phyloP scores from a whole-genome alignment of 345 rosid species.

The Hibiscus tridactylites region DNA sequence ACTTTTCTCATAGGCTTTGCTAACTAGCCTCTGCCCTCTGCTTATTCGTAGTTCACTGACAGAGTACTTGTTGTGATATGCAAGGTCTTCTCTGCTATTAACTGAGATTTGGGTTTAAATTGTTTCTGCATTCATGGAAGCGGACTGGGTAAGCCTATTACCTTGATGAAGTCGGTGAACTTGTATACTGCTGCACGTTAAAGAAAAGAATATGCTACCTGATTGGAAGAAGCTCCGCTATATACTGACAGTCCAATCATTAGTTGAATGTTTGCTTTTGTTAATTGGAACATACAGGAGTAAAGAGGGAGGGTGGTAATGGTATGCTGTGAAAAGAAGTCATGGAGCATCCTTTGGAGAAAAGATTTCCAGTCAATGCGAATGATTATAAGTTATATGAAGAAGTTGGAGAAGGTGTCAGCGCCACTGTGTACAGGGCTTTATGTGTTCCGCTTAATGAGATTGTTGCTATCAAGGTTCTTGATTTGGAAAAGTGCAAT shows the following conservation, averaged over 20 bases:
- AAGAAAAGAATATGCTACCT: constrained; percentile 47
- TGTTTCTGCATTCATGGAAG: constrained; percentile 4
- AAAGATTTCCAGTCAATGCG: constrained; percentile 62
- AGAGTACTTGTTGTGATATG: neutral
- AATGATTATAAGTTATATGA: constrained; percentile 78
- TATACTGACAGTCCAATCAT: constrained; percentile 24
- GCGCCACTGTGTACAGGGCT: constrained; percentile 86
- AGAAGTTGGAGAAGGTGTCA: constrained; percentile 98
- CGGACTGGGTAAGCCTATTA: neutral
- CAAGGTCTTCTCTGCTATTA: neutral
- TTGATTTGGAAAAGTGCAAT: constrained; percentile 95
- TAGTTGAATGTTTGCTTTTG: constrained; percentile 20
- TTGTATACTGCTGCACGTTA: constrained; percentile 16
- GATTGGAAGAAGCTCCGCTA: constrained; percentile 63
- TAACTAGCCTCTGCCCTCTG: neutral
- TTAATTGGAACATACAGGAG: constrained; percentile 22
- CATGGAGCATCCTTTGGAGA: constrained; percentile 54
- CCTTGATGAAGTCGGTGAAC: constrained; percentile 24
- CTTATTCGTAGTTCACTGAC: neutral
- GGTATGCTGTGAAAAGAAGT: constrained; percentile 29
- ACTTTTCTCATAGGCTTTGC: neutral
- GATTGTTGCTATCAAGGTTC: constrained; percentile 88
- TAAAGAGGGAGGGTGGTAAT: constrained; percentile 37
- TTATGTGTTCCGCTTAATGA: constrained; percentile 84
- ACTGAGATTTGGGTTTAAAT: constrained; percentile 5